Base-by-base conservation (phyloP, 805 yeast species). In the Scheffersomyces coipomensis region DNA sequence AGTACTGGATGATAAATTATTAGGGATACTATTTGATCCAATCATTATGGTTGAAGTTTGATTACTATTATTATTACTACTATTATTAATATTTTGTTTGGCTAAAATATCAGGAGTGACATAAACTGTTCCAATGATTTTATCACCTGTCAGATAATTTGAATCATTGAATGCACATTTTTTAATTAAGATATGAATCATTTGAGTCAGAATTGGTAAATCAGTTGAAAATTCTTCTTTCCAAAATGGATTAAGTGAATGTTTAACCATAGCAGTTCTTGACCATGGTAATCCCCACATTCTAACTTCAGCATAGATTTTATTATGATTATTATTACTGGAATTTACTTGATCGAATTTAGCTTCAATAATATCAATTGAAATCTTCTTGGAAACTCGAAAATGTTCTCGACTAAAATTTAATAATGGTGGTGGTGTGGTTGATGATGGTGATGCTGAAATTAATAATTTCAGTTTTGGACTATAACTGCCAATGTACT, bases 231-330 rank as follows among this genome's bases (percentile, higher is more conserved):
- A 85, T 33, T 72, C 78, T 52, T 90, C 96, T 53, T 89, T 79
- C 93, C 96, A 90, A 55, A 87, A 87, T 1, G 95, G 90, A 39
- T 73, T 71, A 2, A 39, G 37, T 1, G 59, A 48, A 33, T 74
- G 65, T 26, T 68, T 64, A 0, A 83, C 83, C 5, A 78, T 67
- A 2, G 89, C 82, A 0, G 97, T 87, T 47, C 88, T 68, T 27
- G 85, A 87, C 88, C 91, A 85, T 0, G 84, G 79, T 34, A 78
- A 70, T 15, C 78, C 81, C 84, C 93, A 85, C 56, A 87, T 70
- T 13, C 74, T 64, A 2, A 89, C 68, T 50, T 88, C 96, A 2
- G 85, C 79, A 52, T 86, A 90, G 1, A 82, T 50, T 39, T 62
- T 64, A 8, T 49, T 39, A 5, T 49, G 18, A 10, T 33, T 34